phyloP scores from a whole-genome alignment of 176 grass and related monocot genomes.

The Avena sativa region DNA sequence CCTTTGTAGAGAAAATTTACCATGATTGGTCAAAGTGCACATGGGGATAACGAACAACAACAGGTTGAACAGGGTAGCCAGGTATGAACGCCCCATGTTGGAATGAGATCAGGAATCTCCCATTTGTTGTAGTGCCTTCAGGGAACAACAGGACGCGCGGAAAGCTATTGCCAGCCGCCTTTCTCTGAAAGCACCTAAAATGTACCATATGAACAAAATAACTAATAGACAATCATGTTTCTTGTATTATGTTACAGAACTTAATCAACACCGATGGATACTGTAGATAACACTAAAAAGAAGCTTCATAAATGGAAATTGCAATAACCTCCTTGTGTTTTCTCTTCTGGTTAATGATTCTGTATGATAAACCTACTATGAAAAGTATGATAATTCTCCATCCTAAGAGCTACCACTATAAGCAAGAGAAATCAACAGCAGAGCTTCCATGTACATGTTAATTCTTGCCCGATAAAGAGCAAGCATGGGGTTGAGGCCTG shows the following conservation, averaged over 20 bases:
- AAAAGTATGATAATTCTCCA: constrained; percentile 12
- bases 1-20: constrained; percentile 48
- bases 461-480: neutral
- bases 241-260: constrained; percentile 27
- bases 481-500: constrained; percentile 6
- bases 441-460: neutral
- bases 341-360: constrained; percentile 16
- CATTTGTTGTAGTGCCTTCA: constrained; percentile 98
- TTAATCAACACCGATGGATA: neutral
- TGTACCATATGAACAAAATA: constrained; percentile 80
- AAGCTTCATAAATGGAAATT: neutral
- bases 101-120: constrained; percentile 90
- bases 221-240: constrained; percentile 61
- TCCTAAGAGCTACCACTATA: neutral
- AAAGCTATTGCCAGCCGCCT: constrained; percentile 86
- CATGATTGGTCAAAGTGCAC: constrained; percentile 99
- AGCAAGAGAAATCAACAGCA: neutral
- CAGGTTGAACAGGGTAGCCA: constrained; percentile 86
- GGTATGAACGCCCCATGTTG: constrained; percentile 94
- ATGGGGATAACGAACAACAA: constrained; percentile 86
- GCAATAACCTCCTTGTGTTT: constrained; percentile 21
- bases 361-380: constrained; percentile 6
- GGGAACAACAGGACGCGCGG: constrained; percentile 90
- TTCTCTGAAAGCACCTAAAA: constrained; percentile 99
- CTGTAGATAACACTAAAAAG: constrained; percentile 7